phyloP scores from a whole-genome alignment of 1,139 yeast genomes.

The Lodderomyces metapsilosis region DNA sequence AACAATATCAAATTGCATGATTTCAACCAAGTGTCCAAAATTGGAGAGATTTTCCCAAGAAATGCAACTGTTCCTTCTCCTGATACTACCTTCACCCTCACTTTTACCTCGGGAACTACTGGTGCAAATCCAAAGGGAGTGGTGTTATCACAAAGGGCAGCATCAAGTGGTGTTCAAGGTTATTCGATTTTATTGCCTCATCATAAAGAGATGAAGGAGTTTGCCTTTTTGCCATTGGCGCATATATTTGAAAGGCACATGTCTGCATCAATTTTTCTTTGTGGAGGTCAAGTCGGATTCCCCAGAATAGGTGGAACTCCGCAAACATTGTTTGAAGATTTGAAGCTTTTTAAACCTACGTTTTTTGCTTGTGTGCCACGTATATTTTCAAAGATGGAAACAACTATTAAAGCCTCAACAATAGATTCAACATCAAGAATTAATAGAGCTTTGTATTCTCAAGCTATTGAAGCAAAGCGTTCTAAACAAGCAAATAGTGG shows the following conservation, averaged over 20 bases:
- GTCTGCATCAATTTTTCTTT: conserved; percentile 25
- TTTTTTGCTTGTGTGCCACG: conserved; percentile 62
- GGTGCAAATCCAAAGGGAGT: conserved; percentile 45
- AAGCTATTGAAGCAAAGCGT: conserved; percentile 19
- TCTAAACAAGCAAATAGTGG: conserved; percentile 21
- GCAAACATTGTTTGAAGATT: conserved; percentile 53
- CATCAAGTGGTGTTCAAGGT: conserved; percentile 22
- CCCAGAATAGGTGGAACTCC: conserved; percentile 46
- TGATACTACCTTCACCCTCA: conserved; percentile 35
- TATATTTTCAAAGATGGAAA: conserved; percentile 60
- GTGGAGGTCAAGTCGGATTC: conserved; percentile 43
- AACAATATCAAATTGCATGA: conserved; percentile 28
- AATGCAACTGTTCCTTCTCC: conserved; percentile 28
- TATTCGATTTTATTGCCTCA: conserved; percentile 13
- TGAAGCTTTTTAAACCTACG: conserved; percentile 53
- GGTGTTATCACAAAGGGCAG: conserved; percentile 29
- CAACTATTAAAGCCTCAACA: conserved; percentile 45
- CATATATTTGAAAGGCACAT: conserved; percentile 42
- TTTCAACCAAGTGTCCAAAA: conserved; percentile 31
- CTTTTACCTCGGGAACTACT: conserved; percentile 45
- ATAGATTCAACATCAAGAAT: conserved; percentile 20
- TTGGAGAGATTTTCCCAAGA: conserved; percentile 26
- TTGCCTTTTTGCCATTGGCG: conserved; percentile 32
- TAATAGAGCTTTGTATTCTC: conserved; percentile 19
- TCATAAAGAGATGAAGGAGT: conserved; percentile 18